A percentile compares a stretch with the other conserved stretches of the same genome.
These are phyloP conservation scores for Rutstroemia sp. DNA, from an alignment of 2,329 filamentous ascomycete genomes.

Conservation along the genomic window DNA sequence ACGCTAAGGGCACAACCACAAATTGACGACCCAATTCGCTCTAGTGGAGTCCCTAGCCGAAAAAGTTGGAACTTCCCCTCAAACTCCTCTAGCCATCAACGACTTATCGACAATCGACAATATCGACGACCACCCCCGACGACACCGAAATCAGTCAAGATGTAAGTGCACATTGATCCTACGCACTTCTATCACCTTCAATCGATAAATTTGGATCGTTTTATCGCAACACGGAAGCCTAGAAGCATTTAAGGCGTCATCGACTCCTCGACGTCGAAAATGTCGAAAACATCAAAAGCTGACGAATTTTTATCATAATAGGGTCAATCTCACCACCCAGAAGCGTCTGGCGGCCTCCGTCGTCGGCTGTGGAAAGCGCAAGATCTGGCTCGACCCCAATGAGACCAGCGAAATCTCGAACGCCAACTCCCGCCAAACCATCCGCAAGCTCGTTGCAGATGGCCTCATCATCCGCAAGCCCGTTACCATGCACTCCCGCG, in stretches of 20 bases:
- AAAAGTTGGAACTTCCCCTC: not conserved
- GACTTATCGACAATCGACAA: slow-evolving; percentile 23
- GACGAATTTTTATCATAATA: slow-evolving; percentile 38
- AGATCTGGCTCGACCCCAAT: slow-evolving; percentile 99
- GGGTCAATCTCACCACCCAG: slow-evolving; percentile 99
- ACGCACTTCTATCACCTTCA: slow-evolving; percentile 1
- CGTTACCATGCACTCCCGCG: slow-evolving; percentile 98
- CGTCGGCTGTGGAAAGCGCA: slow-evolving; percentile 98
- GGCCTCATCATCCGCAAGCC: slow-evolving; percentile 99
- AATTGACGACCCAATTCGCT: not conserved
- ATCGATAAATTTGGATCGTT: slow-evolving; percentile 4
- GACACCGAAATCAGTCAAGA: slow-evolving; percentile 27
- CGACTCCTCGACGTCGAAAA: slow-evolving; percentile 7
- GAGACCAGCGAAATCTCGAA: slow-evolving; percentile 99
- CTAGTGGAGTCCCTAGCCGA: not conserved
- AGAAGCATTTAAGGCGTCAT: not conserved
- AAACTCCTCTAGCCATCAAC: not conserved
- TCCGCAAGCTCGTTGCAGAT: slow-evolving; percentile 99
- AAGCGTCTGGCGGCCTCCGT: slow-evolving; percentile 99
- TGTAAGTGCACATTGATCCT: slow-evolving; percentile 21
- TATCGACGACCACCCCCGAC: slow-evolving; percentile 27
- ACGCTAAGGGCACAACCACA: not conserved
- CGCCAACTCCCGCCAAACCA: slow-evolving; percentile 99
- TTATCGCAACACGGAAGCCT: not conserved
- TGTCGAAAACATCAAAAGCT: slow-evolving; percentile 15